Conservation (phyloP, 768 basidiomycete genomes). For the Collybia sp. region DNA sequence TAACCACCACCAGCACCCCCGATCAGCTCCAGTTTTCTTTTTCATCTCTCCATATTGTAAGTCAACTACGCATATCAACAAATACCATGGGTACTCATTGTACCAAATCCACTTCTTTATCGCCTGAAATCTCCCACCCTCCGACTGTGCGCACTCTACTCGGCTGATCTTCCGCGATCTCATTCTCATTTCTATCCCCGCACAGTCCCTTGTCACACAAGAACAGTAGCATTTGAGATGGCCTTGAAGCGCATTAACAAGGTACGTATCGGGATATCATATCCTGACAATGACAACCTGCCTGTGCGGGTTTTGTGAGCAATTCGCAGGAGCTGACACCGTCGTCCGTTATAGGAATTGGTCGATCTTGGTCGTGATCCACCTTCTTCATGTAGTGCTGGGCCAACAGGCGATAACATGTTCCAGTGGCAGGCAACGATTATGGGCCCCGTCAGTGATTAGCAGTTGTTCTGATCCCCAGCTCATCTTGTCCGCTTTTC, state of each 20-base stretch:
- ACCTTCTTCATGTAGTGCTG: conserved; percentile 98
- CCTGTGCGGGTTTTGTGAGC: conserved; percentile 2
- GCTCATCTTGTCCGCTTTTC: conserved; percentile 19
- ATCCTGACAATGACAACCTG: too few species aligned
- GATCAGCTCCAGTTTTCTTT: conserved; percentile 15
- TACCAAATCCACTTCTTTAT: conserved; percentile 23
- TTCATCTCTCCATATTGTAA: conserved; percentile 9
- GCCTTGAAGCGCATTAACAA: conserved; percentile 99
- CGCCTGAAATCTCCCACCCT: conserved; percentile 9
- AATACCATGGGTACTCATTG: too few species aligned
- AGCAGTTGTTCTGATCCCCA: conserved; percentile 7
- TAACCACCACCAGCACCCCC: conserved; percentile 41
- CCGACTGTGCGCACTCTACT: conserved; percentile 6
- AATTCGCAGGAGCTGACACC: conserved; percentile 14
- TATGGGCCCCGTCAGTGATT: conserved; percentile 90
- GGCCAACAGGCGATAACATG: conserved; percentile 96
- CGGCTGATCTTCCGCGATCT: too few species aligned
- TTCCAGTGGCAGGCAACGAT: conserved; percentile 99
- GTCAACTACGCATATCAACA: conserved; percentile 6
- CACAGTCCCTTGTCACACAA: too few species aligned
- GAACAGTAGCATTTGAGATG: conserved; percentile 44
- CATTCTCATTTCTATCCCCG: conserved; percentile 5
- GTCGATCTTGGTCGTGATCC: conserved; percentile 99
- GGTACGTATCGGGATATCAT: conserved; percentile 35
- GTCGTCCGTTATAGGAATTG: conserved; percentile 69